Conservation (phyloP, 306 rosid genomes). For the Pueraria montana region DNA sequence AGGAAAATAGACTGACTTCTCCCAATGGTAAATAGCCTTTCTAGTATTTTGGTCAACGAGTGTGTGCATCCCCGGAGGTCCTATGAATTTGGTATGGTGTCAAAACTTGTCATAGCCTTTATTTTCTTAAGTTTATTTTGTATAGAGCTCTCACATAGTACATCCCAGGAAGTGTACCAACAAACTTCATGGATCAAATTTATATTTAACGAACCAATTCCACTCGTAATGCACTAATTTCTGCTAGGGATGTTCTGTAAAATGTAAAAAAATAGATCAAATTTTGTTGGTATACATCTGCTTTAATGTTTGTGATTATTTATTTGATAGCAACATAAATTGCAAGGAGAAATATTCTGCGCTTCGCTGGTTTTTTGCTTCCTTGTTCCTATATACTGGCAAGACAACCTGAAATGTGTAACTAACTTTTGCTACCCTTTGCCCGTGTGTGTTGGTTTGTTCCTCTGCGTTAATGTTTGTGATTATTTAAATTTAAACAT, state of each 20-base stretch:
- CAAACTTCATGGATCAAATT: constrained; percentile 16
- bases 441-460: neutral
- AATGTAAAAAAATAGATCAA: neutral
- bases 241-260: constrained; percentile 14
- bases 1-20: constrained; percentile 81
- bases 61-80: neutral
- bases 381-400: neutral
- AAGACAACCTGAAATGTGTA: neutral
- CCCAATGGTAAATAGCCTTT: constrained; percentile 66
- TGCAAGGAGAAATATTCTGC: neutral
- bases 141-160: constrained; percentile 27
- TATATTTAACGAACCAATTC: neutral
- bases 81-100: constrained; percentile 35
- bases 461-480: neutral
- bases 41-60: constrained; percentile 26
- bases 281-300: constrained; percentile 17
- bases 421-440: neutral
- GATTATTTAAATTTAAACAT: neutral
- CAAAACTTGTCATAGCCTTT: constrained; percentile 6
- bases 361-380: neutral
- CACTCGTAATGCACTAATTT: neutral
- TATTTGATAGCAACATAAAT: neutral
- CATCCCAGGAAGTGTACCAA: constrained; percentile 29
- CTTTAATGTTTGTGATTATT: constrained; percentile 20
- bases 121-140: constrained; percentile 33